Base-by-base conservation (phyloP, 345 rosid genomes). In the Corchorus olitorius region DNA sequence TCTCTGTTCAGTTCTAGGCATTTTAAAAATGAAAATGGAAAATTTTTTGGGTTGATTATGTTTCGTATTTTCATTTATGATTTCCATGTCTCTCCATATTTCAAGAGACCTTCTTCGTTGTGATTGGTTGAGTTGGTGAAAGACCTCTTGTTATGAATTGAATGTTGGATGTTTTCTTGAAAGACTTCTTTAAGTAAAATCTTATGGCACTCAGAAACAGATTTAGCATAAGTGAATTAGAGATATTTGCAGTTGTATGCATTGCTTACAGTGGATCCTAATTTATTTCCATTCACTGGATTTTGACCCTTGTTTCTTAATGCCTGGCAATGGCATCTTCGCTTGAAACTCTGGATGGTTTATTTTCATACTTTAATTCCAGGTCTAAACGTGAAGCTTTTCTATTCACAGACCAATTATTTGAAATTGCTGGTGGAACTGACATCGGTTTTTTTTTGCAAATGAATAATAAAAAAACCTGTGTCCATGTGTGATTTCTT, bases 51-150 rank as follows among this genome's bases (percentile, higher is more conserved):
- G 39, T 61, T 45, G 56, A 17, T 48, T 5, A 46, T 48, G 58
- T 61, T 35, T 59, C 49, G 14, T 73, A 54, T 58, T 58, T 27
- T 48, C 49, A 43, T 46, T 27, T 9, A 2, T 69, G 60, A 27
- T 60, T 73, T 46, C 76, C 59, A 2, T 20, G 55, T 48, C 35
- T 62, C 77, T 34, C 60, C 49, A 35, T 45, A 74, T 61, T 62
- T 34, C 49, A 62, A 27, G 70, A 63, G 35, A 34, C 61, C 61
- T 17, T 67, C n/a, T 20, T 61, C 11, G 70, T 48, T 35, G 58
- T 35, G 60, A 75, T 74, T 74, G 70, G 45, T 74, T 50, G 8
- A 62, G 68, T 73, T 77, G 81, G 80, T 54, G 75, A 77, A 48
- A 65, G 52, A 62, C 53, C 59, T 17, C 39, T 20, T 54, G 45